phyloP scores from a whole-genome alignment of 2,329 filamentous ascomycete species.

The Aspergillus pseudoviridinutans region DNA sequence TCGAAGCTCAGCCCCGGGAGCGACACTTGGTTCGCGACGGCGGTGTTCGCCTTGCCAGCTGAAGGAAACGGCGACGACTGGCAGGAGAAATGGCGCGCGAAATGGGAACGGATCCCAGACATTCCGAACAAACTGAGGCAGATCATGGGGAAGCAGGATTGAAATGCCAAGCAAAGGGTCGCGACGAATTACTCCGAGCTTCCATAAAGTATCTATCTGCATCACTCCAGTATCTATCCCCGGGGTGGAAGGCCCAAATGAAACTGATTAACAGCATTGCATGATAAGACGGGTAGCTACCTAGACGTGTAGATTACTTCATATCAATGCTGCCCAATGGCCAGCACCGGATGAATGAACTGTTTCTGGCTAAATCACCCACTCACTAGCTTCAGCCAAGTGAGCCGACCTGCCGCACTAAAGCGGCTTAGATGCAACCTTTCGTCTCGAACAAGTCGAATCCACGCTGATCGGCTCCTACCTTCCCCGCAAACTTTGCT shows the following conservation, averaged over 20 bases:
- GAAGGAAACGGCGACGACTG: conserved; percentile 24
- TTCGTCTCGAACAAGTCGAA: background rate
- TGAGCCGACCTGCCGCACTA: background rate
- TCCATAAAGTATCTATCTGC: background rate
- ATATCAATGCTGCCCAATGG: background rate
- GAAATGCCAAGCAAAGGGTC: conserved; percentile 1
- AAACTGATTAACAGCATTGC: background rate
- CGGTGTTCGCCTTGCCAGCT: conserved; percentile 65
- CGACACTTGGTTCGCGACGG: conserved; percentile 64
- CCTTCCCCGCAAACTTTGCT: conserved; percentile 5
- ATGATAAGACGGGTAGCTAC: background rate
- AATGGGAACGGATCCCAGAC: conserved; percentile 57
- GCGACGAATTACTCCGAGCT: background rate
- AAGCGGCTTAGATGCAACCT: background rate
- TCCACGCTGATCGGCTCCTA: background rate
- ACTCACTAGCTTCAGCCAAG: background rate
- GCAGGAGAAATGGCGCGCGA: conserved; percentile 50
- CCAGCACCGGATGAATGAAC: background rate
- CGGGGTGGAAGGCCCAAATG: background rate
- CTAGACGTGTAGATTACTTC: background rate
- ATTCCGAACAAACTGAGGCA: conserved; percentile 59
- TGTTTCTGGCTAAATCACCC: background rate
- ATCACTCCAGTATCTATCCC: background rate
- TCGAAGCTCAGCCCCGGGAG: conserved; percentile 56
- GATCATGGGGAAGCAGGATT: conserved; percentile 41